Evolutionary conservation across 2,329 filamentous ascomycete species (phyloP), one percentile per base, ranked within the genome.

Genomic region (Fusarium nematophilum): DNA sequence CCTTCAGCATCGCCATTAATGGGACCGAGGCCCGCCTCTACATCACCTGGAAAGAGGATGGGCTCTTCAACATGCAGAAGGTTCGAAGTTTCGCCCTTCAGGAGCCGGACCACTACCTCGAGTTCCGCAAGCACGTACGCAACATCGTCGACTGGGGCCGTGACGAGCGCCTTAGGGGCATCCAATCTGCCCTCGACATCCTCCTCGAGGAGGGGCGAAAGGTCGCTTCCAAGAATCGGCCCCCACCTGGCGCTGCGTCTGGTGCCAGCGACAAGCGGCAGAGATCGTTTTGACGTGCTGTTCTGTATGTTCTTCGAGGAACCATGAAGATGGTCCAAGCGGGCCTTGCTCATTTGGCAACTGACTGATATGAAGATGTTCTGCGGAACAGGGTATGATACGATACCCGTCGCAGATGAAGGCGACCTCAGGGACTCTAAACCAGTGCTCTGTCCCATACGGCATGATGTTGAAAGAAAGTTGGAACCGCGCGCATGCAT

Each of bases 91-190:
- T 75, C 55, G 23, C 70, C 10, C 58, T 78, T 3, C 67, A 74
- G 39, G 34, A 67, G 0, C 65, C 70, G 0, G 45, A 64, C 3
- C 13, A 74, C 6, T 75, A 71, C 23, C 17, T 71, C 2, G 55
- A 69, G 7, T 74, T 78, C 39, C 69, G 70, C 44, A 72, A 66
- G 25, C 65, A 67, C 36, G 69, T 76, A 18, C 66, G 47, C 7
- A 76, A 75, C 34, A 76, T 77, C n/a, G 61, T 76, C 7, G 73
- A 76, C 39, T 76, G 72, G 73, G 74, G 72, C 0, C 66, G 56
- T 18, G 61, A 65, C 21, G 33, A 49, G 25, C 69, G 72, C 5
- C 50, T 77, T n/a, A 43, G 57, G 2, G 58, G 59, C 3, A 73
- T 77, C 37, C 61, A 52, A 14, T 21, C 55, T 2, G 53, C 62